Evolutionary conservation across 1,284 basidiomycete species (phyloP).

Genomic region (Apiotrichum domesticum): DNA sequence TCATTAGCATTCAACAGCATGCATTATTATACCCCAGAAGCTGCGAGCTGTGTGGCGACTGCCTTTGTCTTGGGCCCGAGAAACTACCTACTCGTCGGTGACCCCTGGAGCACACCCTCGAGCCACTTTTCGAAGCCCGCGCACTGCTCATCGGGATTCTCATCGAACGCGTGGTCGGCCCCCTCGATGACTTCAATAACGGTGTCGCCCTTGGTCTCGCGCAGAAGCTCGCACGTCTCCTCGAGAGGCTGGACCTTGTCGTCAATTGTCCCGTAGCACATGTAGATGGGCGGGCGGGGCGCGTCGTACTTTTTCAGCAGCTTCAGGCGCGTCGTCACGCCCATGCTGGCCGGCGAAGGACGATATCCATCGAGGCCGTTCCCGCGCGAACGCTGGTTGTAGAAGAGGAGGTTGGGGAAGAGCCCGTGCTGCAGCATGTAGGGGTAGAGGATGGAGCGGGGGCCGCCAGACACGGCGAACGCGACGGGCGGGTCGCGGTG

Average conservation of each 20-base stretch:
- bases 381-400: constrained; percentile 34
- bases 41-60: background rate
- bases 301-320: constrained; percentile 7
- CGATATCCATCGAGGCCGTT: constrained; percentile 34
- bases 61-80: too few species aligned
- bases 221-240: constrained; percentile 26
- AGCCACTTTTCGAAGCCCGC: constrained; percentile 36
- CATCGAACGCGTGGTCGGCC: constrained; percentile 39
- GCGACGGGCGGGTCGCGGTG: constrained; percentile 34
- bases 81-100: too few species aligned
- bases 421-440: constrained; percentile 46
- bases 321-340: constrained; percentile 30
- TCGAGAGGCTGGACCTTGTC: constrained; percentile 40
- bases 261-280: constrained; percentile 34
- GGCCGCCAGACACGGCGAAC: constrained; percentile 35
- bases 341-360: constrained; percentile 29
- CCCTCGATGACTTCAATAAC: constrained; percentile 29
- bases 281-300: constrained; percentile 24
- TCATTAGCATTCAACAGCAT: constrained; percentile 11
- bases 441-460: constrained; percentile 39
- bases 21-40: constrained; percentile 2
- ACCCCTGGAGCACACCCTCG: constrained; percentile 6
- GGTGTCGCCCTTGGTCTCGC: constrained; percentile 8
- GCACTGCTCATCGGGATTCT: constrained; percentile 34
- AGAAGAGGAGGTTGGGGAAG: constrained; percentile 40